Evolutionary conservation across 257 asterid species (phyloP), one percentile per base, ranked within the genome.

Genomic region (Ballota nigra): DNA sequence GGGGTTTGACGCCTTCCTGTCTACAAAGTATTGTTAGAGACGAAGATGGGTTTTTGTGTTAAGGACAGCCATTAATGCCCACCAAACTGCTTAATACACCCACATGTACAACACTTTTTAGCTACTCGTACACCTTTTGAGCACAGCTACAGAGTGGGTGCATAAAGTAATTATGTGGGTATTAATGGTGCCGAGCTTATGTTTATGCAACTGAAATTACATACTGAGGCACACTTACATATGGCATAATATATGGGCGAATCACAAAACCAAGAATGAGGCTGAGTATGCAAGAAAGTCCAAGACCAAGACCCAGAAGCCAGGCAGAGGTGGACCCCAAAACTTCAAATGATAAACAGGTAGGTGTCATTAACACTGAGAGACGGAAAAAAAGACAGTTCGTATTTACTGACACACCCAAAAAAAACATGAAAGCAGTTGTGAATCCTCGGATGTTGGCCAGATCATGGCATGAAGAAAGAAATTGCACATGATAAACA

Each of bases 1-100:
- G 88, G 57, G 43, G 76, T 12, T 58, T 77, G 93, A 13, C 3
- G 73, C 89, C 88, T 81, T 80, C 95, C 98, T 88, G 98, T 83
- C 97, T 92, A 92, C 74, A 90, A 66, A 81, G 70, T 75, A 78
- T 74, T 66, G 81, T 88, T 71, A 82, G 84, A 61, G 24, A 75
- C 12, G 66, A 61, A 74, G 74, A 66, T 45, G 58, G 45, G 41
- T 53, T 49, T 28, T 68, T 2, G n/a, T n/a, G n/a, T n/a, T n/a
- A n/a, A n/a, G n/a, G n/a, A n/a, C n/a, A n/a, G n/a, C n/a, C n/a
- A n/a, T n/a, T n/a, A n/a, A n/a, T n/a, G n/a, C n/a, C n/a, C n/a
- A n/a, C n/a, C n/a, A n/a, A n/a, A n/a, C n/a, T n/a, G n/a, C n/a
- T n/a, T n/a, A n/a, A n/a, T n/a, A n/a, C n/a, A n/a, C n/a, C n/a